Base-by-base conservation (phyloP, 768 basidiomycete genomes). In the Naganishia friedmannii region DNA sequence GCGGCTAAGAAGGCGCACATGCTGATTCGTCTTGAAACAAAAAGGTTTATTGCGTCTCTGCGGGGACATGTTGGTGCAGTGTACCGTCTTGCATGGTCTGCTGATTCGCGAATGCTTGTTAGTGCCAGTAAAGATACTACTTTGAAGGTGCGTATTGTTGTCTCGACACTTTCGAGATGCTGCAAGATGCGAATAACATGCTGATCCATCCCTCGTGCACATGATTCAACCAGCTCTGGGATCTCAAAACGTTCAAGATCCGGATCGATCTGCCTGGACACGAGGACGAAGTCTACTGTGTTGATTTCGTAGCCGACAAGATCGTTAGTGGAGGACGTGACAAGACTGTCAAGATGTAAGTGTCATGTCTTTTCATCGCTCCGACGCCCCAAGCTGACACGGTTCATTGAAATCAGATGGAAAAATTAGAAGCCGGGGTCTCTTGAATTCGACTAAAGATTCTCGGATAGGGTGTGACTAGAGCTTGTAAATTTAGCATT, bases 281-380 rank as follows among this genome's bases (percentile, higher is more conserved):
- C 79, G 91, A 90, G 0, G 95, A 99, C 74, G 95, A 99, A 80
- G 94, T 99, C 42, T 98, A 97, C 82, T 97, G 95, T 77, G 95
- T 99, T 19, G 95, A 98, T 81, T 99, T 96, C 78, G 94, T 99
- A 1, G 94, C 93, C 0, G 95, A 99, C 83, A 99, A 99, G 80
- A 86, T 97, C n/a, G 93, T 96, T 73, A 95, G 92, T 77, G 95
- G 94, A n/a, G 95, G 95, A 17, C 83, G 90, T 53, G 95, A 98
- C 82, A 87, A 88, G 75, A 89, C 87, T 23, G 87, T 97, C 13
- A 96, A 96, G 83, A 97, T 98, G 92, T 96, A 70, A 63, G 68
- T 57, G 6, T 34, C 26, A 19, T 6, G 48, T 23, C 65, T 32
- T 8, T 42, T 39, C 5, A 13, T 6, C n/a, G 32, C 17, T n/a